Conservation (phyloP, 352 stramenopile genomes). For the Phytophthora nicotianae region DNA sequence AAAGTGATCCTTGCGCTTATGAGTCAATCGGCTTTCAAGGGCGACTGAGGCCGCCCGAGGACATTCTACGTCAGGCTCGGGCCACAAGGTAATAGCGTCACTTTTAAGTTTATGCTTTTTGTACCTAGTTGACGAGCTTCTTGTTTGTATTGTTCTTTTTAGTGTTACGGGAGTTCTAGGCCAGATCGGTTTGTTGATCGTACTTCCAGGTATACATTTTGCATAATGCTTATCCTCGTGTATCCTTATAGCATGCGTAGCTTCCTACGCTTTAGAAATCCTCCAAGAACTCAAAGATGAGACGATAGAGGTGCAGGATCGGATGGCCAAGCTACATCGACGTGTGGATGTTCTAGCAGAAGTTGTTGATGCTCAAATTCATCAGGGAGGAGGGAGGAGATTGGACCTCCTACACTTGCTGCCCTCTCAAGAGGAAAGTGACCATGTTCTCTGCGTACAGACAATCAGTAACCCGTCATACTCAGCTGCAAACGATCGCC, state of each 20-base stretch:
- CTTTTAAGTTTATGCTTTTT: not conserved
- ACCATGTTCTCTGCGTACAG: constrained; percentile 23
- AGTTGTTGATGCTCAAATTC: constrained; percentile 32
- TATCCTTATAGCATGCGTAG: constrained; percentile 43
- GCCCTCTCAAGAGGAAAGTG: constrained; percentile 30
- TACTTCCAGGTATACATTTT: not conserved
- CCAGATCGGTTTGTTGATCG: constrained; percentile 47
- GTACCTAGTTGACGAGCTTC: not conserved
- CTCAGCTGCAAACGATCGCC: constrained; percentile 25
- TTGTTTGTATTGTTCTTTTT: constrained; percentile 4
- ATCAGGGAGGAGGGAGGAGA: not conserved
- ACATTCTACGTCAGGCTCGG: constrained; percentile 54
- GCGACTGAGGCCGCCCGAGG: constrained; percentile 35
- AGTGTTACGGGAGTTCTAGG: constrained; percentile 54
- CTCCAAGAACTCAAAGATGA: constrained; percentile 55
- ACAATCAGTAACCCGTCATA: constrained; percentile 30
- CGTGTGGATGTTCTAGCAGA: constrained; percentile 40
- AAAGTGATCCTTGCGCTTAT: constrained; percentile 7
- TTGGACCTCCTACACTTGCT: constrained; percentile 17
- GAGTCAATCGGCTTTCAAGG: constrained; percentile 15
- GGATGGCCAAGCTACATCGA: constrained; percentile 33
- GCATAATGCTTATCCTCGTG: not conserved
- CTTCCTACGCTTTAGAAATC: constrained; percentile 56
- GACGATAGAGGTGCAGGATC: constrained; percentile 31
- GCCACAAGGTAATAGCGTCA: constrained; percentile 31